Conservation (phyloP, 805 yeast genomes). For the Lachancea kluyveri region DNA sequence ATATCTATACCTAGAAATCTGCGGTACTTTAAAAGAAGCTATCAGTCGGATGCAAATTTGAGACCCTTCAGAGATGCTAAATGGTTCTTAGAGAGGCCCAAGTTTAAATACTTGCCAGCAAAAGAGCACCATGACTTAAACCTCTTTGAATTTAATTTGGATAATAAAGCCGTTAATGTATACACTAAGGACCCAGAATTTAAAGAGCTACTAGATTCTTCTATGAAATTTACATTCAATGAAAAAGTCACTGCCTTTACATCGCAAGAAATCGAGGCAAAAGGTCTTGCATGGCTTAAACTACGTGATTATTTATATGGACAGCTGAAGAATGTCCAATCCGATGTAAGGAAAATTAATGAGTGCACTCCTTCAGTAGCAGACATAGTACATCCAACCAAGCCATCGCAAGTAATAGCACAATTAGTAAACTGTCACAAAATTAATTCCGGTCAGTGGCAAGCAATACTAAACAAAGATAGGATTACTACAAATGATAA, state of each 20-base stretch:
- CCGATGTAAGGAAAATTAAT: slow-evolving; percentile 3
- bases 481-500: slow-evolving; percentile 1
- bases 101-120: slow-evolving; percentile 13
- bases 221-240: slow-evolving; percentile 14
- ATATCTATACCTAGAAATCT: no score
- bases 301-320: slow-evolving; percentile 11
- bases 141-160: slow-evolving; percentile 6
- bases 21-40: no score
- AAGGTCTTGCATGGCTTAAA: slow-evolving; percentile 9
- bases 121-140: slow-evolving; percentile 7
- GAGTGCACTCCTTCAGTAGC: slow-evolving; percentile 8
- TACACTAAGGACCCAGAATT: slow-evolving; percentile 10
- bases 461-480: slow-evolving; percentile 6
- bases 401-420: slow-evolving; percentile 12
- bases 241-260: slow-evolving; percentile 11
- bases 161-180: slow-evolving; percentile 6
- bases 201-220: slow-evolving; percentile 9
- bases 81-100: slow-evolving; percentile 15
- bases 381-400: slow-evolving; percentile 14
- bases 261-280: slow-evolving; percentile 6
- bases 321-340: slow-evolving; percentile 10
- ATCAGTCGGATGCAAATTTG: no score
- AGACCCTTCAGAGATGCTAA: background rate
- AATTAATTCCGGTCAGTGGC: slow-evolving; percentile 11
- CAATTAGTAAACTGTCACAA: slow-evolving; percentile 13